phyloP scores from a whole-genome alignment of 257 asterid genomes.

The Solanum pennellii region DNA sequence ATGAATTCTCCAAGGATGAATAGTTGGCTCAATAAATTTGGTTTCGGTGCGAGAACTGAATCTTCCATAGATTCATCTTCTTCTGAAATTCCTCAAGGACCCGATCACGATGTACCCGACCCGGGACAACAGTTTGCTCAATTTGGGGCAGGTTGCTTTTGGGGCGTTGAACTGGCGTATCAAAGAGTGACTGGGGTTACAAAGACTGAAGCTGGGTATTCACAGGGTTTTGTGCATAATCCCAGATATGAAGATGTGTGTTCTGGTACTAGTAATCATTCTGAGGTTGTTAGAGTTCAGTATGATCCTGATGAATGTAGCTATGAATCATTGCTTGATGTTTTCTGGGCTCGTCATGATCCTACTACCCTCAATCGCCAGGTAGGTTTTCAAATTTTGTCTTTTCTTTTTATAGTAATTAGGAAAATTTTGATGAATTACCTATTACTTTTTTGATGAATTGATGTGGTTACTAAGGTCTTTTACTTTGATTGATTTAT shows the following conservation, averaged over 20 bases:
- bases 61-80: slow-evolving; percentile 40
- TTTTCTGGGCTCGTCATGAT: slow-evolving; percentile 87
- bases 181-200: slow-evolving; percentile 80
- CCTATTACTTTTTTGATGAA: neutral
- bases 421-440: neutral
- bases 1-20: slow-evolving; percentile 35
- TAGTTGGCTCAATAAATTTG: slow-evolving; percentile 58
- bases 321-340: slow-evolving; percentile 58
- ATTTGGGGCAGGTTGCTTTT: slow-evolving; percentile 92
- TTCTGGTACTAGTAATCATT: neutral
- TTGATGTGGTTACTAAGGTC: neutral
- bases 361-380: slow-evolving; percentile 94
- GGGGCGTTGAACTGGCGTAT: slow-evolving; percentile 90
- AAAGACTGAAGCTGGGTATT: slow-evolving; percentile 78
- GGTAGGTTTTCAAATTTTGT: slow-evolving; percentile 19
- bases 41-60: slow-evolving; percentile 42
- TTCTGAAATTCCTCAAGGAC: slow-evolving; percentile 47
- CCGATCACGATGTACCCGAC: slow-evolving; percentile 61
- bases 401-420: neutral
- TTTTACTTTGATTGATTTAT: neutral
- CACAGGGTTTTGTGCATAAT: slow-evolving; percentile 54
- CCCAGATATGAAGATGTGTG: slow-evolving; percentile 3
- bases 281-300: slow-evolving; percentile 21
- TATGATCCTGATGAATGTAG: slow-evolving; percentile 82
- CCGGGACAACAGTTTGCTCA: slow-evolving; percentile 80